These are phyloP conservation scores for Elongisporangium anandrum DNA, from an alignment of 352 stramenopile species.

Conservation along the genomic window DNA sequence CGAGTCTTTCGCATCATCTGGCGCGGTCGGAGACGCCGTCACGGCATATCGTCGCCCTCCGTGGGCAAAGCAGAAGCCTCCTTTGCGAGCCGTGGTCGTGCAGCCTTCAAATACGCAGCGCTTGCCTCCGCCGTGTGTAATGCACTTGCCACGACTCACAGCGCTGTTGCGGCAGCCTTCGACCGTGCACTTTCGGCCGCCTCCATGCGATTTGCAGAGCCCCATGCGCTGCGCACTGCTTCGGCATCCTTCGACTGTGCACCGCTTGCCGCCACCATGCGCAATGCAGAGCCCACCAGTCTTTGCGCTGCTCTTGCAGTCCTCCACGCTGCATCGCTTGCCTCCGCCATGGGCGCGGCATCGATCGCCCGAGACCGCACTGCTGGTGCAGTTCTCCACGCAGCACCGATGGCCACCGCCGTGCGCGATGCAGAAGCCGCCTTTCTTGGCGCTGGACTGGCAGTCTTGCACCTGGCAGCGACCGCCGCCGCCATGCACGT, in stretches of 20 bases:
- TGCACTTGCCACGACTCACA: slow-evolving; percentile 82
- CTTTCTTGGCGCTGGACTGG: slow-evolving; percentile 82
- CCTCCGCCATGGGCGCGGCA: slow-evolving; percentile 80
- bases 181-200: slow-evolving; percentile 68
- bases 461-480: slow-evolving; percentile 71
- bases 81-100: slow-evolving; percentile 73
- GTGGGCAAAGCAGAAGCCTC: slow-evolving; percentile 81
- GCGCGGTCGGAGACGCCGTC: neutral
- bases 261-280: slow-evolving; percentile 80
- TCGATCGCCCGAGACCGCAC: slow-evolving; percentile 71
- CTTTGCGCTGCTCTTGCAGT: slow-evolving; percentile 78
- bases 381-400: slow-evolving; percentile 67
- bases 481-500: slow-evolving; percentile 77
- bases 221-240: slow-evolving; percentile 81
- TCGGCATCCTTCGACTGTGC: slow-evolving; percentile 58
- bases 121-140: slow-evolving; percentile 79
- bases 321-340: slow-evolving; percentile 64
- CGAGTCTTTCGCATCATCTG: neutral
- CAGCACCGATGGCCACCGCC: slow-evolving; percentile 80
- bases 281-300: slow-evolving; percentile 81
- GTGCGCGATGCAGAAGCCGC: slow-evolving; percentile 79
- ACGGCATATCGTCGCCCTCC: slow-evolving; percentile 25
- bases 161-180: slow-evolving; percentile 66
- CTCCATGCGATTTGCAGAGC: slow-evolving; percentile 83
- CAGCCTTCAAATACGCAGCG: slow-evolving; percentile 71